Conservation (phyloP, 768 basidiomycete species). For the Mycena venus region DNA sequence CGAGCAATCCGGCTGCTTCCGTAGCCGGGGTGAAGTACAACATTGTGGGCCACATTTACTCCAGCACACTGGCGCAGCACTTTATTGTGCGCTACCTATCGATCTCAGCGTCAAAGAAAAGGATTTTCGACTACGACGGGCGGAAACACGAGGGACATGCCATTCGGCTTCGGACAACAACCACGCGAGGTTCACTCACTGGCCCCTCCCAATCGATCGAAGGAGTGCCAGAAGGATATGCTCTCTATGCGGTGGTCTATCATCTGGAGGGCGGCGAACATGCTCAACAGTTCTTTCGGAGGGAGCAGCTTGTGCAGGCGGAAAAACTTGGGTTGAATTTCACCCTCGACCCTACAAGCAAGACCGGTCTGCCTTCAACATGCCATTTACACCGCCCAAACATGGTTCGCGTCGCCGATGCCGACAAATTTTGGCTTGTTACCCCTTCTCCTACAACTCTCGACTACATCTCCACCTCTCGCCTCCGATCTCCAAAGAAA, state of each 20-base stretch:
- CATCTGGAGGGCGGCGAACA: conserved; percentile 11
- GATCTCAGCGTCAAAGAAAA: background rate
- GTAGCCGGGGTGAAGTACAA: background rate
- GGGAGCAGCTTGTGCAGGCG: background rate
- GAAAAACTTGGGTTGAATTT: background rate
- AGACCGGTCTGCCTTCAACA: background rate
- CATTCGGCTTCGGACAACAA: background rate
- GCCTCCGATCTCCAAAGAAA: background rate
- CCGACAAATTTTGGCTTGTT: background rate
- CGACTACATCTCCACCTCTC: background rate
- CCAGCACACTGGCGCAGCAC: background rate
- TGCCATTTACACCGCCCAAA: background rate
- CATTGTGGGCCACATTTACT: conserved; percentile 12
- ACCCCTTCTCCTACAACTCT: no score
- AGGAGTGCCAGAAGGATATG: background rate
- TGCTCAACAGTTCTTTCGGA: conserved; percentile 13
- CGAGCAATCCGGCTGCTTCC: conserved; percentile 6
- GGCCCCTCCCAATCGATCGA: background rate
- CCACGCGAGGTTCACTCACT: background rate
- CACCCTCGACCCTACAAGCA: background rate
- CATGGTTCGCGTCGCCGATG: background rate
- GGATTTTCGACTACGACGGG: conserved; percentile 20
- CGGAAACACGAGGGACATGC: conserved; percentile 17
- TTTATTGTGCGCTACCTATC: conserved; percentile 7
- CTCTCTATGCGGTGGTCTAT: background rate